Evolutionary conservation across 2,329 filamentous ascomycete species (phyloP).

Genomic region (Hypoxylon rubiginosum): DNA sequence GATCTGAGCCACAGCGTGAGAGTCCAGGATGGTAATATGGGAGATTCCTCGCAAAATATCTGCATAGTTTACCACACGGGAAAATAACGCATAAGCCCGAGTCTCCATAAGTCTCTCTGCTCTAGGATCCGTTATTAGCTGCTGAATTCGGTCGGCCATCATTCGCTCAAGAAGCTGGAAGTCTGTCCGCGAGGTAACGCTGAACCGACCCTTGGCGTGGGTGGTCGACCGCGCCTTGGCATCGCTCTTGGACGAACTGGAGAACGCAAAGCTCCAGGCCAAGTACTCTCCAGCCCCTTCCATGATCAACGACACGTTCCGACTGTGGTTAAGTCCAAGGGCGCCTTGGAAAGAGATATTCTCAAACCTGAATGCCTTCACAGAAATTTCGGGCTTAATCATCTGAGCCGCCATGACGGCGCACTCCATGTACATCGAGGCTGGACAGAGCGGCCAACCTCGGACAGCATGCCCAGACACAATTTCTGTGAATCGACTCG

Average conservation of each 20-base stretch:
- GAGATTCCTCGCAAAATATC: slow-evolving; percentile 10
- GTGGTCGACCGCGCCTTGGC: slow-evolving; percentile 9
- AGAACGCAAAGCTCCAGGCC: slow-evolving; percentile 14
- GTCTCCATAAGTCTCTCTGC: slow-evolving; percentile 3
- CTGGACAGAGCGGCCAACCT: slow-evolving; percentile 1
- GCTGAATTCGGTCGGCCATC: slow-evolving; percentile 14
- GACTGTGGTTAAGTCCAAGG: slow-evolving; percentile 5
- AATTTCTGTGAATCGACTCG: slow-evolving; percentile 13
- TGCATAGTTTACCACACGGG: slow-evolving; percentile 11
- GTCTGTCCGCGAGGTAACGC: slow-evolving; percentile 5
- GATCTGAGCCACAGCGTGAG: slow-evolving; percentile 10
- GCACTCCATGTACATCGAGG: slow-evolving; percentile 10
- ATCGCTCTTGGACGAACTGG: slow-evolving; percentile 6
- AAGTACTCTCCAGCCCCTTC: slow-evolving; percentile 14
- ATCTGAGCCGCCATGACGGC: slow-evolving; percentile 12
- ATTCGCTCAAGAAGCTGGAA: slow-evolving; percentile 13
- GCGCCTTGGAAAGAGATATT: slow-evolving; percentile 16
- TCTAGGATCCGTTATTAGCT: slow-evolving; percentile 4
- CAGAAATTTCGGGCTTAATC: slow-evolving; percentile 8
- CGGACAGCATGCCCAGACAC: slow-evolving; percentile 2
- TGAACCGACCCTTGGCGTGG: slow-evolving; percentile 10
- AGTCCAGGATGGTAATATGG: slow-evolving; percentile 8
- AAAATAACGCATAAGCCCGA: slow-evolving; percentile 15
- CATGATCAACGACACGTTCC: slow-evolving; percentile 13
- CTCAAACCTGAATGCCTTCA: slow-evolving; percentile 15